Base-by-base conservation (phyloP, 305 asterid species). In the Euphrasia arctica region DNA sequence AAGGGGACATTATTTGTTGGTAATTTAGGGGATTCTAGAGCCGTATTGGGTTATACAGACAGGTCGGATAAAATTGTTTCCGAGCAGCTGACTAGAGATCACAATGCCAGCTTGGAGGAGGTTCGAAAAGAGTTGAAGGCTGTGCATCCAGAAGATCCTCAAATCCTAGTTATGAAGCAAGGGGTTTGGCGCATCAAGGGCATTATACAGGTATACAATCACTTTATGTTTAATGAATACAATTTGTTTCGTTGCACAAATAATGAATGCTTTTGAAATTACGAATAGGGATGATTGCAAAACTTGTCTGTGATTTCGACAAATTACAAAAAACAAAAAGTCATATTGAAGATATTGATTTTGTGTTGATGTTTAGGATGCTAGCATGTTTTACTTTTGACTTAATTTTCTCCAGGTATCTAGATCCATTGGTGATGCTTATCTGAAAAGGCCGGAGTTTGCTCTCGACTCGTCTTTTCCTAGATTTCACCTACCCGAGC, bases 381-480 rank as follows among this genome's bases (percentile, higher is more conserved):
- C 39, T 14, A 3, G 6, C 45, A 22, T 57, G 47, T 51, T 3
- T 47, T 10, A 28, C 3, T 22, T 13, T 2, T 50, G 28, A 0
- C 15, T 9, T 45, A 5, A 0, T 58, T 43, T 58, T 11, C 74
- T 68, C 43, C 75, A 85, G 97, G 90, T 90, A 18, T 80, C 97
- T 4, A 85, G 97, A 75, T 82, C 97, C 34, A 85, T 88, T 54
- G 97, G 97, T 3, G 96, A 90, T 69, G 92, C 82, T n/a, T 90
- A 81, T 79, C 73, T 90, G 80, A 90, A 90, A 74, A 80, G 70
- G 76, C 86, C 88, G 1, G 92, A 83, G 72, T 85, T 81, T 49
- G 67, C 80, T 69, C 83, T 79, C n/a, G 86, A 74, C 69, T 76
- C 85, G 3, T 62, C 79, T 13, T 78, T 76, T 71, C 88, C 91